Percentiles rank a stretch among this genome's conserved stretches.
phyloP scores from a whole-genome alignment of 257 asterid species.

The Solanum habrochaites region DNA sequence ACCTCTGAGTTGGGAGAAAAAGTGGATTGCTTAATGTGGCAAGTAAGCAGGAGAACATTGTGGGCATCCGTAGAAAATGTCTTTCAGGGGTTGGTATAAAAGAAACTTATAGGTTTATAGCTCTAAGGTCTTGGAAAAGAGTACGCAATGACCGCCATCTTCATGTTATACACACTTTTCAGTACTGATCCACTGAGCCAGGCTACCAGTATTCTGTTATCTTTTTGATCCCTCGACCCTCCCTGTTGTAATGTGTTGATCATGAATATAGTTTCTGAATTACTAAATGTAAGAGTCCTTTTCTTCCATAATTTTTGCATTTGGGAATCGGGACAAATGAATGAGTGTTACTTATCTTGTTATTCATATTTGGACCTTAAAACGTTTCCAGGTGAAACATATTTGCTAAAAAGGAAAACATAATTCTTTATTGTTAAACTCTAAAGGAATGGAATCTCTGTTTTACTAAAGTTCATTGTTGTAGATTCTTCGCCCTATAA shows the following conservation, averaged over 20 bases:
- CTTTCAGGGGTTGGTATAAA: background rate
- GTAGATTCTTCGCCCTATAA: background rate
- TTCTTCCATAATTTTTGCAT: background rate
- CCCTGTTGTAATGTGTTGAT: background rate
- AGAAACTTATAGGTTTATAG: background rate
- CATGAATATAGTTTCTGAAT: background rate
- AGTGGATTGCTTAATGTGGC: background rate
- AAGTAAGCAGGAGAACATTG: background rate
- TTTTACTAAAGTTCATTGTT: background rate
- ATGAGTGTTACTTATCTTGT: background rate
- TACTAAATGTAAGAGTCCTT: background rate
- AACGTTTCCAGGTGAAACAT: background rate
- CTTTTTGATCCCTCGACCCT: background rate
- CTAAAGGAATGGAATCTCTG: background rate
- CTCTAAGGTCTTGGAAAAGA: background rate
- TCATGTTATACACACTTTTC: background rate
- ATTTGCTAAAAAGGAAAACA: background rate
- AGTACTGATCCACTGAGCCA: background rate
- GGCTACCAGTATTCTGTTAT: background rate
- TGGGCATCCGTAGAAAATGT: background rate
- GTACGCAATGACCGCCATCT: background rate
- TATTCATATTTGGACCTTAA: background rate
- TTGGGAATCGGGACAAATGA: background rate
- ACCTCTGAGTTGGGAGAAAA: background rate
- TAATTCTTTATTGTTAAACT: background rate